Evolutionary conservation across 805 yeast genomes (phyloP).

Genomic region (Sungouiozyma intestinalis): DNA sequence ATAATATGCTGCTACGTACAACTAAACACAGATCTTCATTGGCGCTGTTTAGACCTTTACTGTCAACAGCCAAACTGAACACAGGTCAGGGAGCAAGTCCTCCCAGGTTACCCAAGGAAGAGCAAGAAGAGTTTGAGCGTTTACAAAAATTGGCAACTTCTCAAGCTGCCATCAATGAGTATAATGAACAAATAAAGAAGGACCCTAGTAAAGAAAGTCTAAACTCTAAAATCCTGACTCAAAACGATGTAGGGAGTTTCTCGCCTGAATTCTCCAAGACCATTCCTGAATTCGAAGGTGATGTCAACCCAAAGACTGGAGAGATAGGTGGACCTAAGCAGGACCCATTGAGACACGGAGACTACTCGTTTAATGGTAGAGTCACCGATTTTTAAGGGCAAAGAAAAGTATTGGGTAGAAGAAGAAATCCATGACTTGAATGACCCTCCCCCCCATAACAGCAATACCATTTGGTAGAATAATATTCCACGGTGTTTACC

Average conservation of each 20-base stretch:
- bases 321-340: constrained; percentile 97
- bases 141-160: constrained; percentile 73
- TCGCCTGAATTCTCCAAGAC: constrained; percentile 65
- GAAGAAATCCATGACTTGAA: too few species aligned
- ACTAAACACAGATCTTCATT: not conserved
- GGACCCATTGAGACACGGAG: constrained; percentile 85
- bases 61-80: constrained; percentile 3
- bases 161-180: constrained; percentile 68
- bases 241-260: constrained; percentile 50
- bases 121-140: constrained; percentile 72
- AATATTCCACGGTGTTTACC: not conserved
- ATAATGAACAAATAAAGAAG: constrained; percentile 38
- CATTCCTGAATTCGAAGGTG: constrained; percentile 93
- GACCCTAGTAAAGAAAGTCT: constrained; percentile 24
- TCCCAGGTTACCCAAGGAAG: constrained; percentile 27
- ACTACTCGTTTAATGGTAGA: constrained; percentile 91
- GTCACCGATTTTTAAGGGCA: constrained; percentile 76
- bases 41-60: not conserved
- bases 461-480: not conserved
- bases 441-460: not conserved
- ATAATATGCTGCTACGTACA: not conserved
- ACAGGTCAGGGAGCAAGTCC: constrained; percentile 23
- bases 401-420: too few species aligned
- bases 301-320: constrained; percentile 85
- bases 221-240: constrained; percentile 29